Conservation (phyloP, 441 rosid species). For the Erodium texanum region DNA sequence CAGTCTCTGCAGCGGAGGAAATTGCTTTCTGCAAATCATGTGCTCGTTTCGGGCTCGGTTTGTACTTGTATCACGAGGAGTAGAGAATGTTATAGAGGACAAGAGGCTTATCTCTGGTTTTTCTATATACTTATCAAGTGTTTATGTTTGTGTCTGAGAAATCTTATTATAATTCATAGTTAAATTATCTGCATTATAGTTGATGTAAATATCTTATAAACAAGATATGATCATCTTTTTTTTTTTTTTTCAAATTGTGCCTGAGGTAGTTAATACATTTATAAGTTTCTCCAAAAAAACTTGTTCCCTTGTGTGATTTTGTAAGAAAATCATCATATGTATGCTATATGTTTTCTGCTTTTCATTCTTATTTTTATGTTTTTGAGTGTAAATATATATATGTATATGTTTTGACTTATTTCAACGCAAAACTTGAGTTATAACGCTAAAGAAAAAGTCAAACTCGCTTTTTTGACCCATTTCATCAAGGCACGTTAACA, state of each 20-base stretch:
- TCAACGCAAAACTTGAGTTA: too few species aligned
- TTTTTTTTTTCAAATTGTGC: not conserved
- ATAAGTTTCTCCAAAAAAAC: too few species aligned
- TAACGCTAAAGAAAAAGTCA: too few species aligned
- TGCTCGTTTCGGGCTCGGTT: slow-evolving; percentile 90
- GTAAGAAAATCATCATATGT: not conserved
- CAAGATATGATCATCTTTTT: not conserved
- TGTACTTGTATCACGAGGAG: slow-evolving; percentile 74
- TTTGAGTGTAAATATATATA: too few species aligned
- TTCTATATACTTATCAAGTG: not conserved
- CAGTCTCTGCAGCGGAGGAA: slow-evolving; percentile 91
- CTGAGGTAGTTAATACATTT: too few species aligned
- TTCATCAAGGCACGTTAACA: too few species aligned
- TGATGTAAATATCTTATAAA: not conserved
- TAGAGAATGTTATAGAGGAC: slow-evolving; percentile 16
- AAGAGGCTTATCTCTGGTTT: too few species aligned
- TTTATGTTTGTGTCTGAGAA: slow-evolving; percentile 7
- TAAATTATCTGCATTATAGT: not conserved
- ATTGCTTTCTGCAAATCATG: slow-evolving; percentile 91
- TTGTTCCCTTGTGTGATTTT: not conserved
- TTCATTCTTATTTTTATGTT: too few species aligned
- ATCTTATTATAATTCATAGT: not conserved
- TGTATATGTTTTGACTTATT: too few species aligned
- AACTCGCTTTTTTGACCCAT: too few species aligned
- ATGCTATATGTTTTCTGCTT: too few species aligned